phyloP scores from a whole-genome alignment of 1,139 yeast species.

The Geotrichum histeridarum region DNA sequence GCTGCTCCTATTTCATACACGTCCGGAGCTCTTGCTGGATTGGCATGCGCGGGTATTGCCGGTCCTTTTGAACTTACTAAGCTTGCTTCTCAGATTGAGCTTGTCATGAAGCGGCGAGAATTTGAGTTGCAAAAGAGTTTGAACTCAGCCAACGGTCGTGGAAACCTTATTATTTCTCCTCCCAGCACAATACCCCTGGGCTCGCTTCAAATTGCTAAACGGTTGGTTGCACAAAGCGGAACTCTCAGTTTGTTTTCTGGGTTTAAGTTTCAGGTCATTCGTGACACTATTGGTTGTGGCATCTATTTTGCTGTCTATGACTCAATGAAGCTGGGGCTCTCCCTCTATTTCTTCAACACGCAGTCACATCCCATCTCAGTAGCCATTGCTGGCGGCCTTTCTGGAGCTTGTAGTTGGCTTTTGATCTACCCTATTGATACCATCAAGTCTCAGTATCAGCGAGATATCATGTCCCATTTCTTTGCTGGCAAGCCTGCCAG shows the following conservation, averaged over 20 bases:
- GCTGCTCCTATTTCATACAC: conserved; percentile 63
- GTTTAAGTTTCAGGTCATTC: conserved; percentile 52
- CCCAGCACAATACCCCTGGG: conserved; percentile 30
- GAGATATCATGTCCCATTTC: conserved; percentile 61
- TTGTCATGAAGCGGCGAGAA: conserved; percentile 41
- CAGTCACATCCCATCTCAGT: conserved; percentile 40
- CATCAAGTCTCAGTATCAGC: conserved; percentile 65
- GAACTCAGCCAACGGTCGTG: conserved; percentile 11
- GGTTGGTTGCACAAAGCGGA: conserved; percentile 57
- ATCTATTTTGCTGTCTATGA: conserved; percentile 73
- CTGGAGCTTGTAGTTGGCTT: conserved; percentile 72
- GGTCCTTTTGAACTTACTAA: conserved; percentile 87
- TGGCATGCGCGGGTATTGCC: conserved; percentile 58
- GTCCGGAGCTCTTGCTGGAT: conserved; percentile 67
- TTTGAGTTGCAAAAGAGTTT: conserved; percentile 33
- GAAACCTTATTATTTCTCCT: conserved; percentile 5
- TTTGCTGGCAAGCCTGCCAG: conserved; percentile 38
- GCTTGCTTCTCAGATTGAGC: conserved; percentile 66
- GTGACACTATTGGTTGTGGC: conserved; percentile 72
- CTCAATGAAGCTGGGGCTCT: conserved; percentile 46
- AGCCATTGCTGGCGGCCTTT: conserved; percentile 70
- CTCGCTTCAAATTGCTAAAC: conserved; percentile 45
- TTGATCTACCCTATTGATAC: conserved; percentile 78
- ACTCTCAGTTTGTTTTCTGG: conserved; percentile 66
- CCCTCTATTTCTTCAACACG: conserved; percentile 30